phyloP scores from a whole-genome alignment of 2,329 filamentous ascomycete species.

The Rhynchosporium graminicola region DNA sequence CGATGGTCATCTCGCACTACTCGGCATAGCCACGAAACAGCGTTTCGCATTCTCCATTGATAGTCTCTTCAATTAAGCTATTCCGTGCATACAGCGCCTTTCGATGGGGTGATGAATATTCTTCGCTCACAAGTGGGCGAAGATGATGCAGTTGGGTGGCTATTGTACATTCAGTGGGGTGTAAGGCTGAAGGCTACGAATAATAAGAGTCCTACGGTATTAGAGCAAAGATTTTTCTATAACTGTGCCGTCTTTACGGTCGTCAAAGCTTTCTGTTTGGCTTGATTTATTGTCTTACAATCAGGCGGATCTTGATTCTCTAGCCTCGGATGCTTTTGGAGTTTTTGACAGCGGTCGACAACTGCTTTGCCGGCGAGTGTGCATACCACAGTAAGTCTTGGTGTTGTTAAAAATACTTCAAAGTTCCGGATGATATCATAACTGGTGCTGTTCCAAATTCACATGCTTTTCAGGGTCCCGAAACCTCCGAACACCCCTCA shows the following conservation, averaged over 20 bases:
- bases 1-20: not conserved
- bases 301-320: not conserved
- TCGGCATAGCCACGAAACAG: not conserved
- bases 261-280: conserved; percentile 8
- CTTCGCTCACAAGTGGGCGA: not conserved
- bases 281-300: not conserved
- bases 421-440: no score
- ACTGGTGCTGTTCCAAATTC: no score
- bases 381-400: no score
- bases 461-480: no score
- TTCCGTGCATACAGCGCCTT: not conserved
- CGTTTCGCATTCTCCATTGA: not conserved
- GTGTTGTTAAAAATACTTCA: no score
- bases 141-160: not conserved
- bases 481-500: no score
- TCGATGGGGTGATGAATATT: not conserved
- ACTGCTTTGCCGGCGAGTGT: no score
- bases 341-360: not conserved
- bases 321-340: conserved; percentile 5
- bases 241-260: not conserved
- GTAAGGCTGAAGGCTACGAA: not conserved
- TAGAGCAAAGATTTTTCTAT: not conserved
- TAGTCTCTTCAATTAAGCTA: not conserved
- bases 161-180: not conserved
- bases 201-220: not conserved